Evolutionary conservation across 1,284 basidiomycete genomes (phyloP).

Genomic region (Fistulinella cinereoalba): DNA sequence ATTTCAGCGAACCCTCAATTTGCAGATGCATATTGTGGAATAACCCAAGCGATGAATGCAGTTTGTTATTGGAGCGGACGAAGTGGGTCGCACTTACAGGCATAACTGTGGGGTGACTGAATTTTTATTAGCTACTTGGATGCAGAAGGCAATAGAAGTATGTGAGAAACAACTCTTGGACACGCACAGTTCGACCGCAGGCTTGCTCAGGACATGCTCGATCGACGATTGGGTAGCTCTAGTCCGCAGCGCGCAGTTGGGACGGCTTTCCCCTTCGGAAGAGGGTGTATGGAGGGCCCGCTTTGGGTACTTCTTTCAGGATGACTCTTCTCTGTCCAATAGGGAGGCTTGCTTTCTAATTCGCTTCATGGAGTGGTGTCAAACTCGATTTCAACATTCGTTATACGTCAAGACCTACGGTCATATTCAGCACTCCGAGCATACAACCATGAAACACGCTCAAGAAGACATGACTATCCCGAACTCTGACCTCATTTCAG

Average conservation of each 20-base stretch:
- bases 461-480: slow-evolving; percentile 23
- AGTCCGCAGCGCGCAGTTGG: slow-evolving; percentile 35
- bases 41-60: slow-evolving; percentile 51
- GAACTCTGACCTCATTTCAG: slow-evolving; percentile 35
- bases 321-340: slow-evolving; percentile 27
- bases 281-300: slow-evolving; percentile 38
- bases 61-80: slow-evolving; percentile 58
- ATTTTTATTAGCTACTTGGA: slow-evolving; percentile 38
- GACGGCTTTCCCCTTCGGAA: slow-evolving; percentile 30
- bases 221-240: slow-evolving; percentile 47
- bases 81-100: slow-evolving; percentile 23
- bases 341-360: slow-evolving; percentile 56
- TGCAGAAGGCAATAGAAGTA: slow-evolving; percentile 45
- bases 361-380: slow-evolving; percentile 51
- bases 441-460: slow-evolving; percentile 6
- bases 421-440: slow-evolving; percentile 22
- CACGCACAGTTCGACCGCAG: slow-evolving; percentile 40
- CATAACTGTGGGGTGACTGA: slow-evolving; percentile 21
- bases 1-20: slow-evolving; percentile 52
- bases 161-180: slow-evolving; percentile 48
- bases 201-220: slow-evolving; percentile 36
- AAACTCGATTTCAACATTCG: slow-evolving; percentile 46
- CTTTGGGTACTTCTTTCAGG: slow-evolving; percentile 38
- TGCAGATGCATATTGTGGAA: slow-evolving; percentile 56
- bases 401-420: slow-evolving; percentile 50